Evolutionary conservation across 2,329 filamentous ascomycete species (phyloP), one percentile per base, ranked within the genome.

Genomic region (Fusarium sp.): DNA sequence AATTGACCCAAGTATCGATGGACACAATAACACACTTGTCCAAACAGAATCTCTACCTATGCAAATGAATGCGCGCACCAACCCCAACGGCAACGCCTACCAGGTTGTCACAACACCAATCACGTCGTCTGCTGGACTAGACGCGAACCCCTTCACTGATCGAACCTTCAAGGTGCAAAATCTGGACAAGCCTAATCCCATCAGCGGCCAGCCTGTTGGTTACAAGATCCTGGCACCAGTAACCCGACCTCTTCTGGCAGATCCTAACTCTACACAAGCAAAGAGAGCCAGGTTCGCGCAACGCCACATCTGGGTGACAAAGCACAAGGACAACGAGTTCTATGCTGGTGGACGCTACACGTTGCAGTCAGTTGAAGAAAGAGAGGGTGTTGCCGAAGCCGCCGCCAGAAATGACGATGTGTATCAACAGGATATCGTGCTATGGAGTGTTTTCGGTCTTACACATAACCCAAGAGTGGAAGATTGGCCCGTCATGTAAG

Each of bases 1-100:
- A 2, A 87, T 92, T 52, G 90, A 93, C 71, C 89, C 90, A 0
- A 87, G 87, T 14, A 84, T 91, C 43, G 89, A 91, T 72, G 89
- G 89, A 3, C 80, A 85, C 63, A 77, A 79, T 1, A 91, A 91
- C 75, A 87, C 87, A 0, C 78, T 90, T 2, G 76, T 82, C 0
- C 77, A 81, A 14, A 79, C 83, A 29, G 82, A 84, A 29, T 79
- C 78, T 16, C 67, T 80, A 6, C 74, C 83, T 0, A 80, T 89
- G 68, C 84, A 83, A 0, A 83, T 83, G 73, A 75, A 80, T 20
- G 57, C 57, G 8, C 52, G 66, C 5, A 76, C 73, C 0, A 89
- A 89, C 71, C 87, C 86, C 0, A 83, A 86, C 70, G 87, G 87
- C 25, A 81, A 83, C 27, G 76, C 79, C 6, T 81, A 80, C 44